Evolutionary conservation across 768 basidiomycete genomes (phyloP).

Genomic region (Termitomyces titanicus): DNA sequence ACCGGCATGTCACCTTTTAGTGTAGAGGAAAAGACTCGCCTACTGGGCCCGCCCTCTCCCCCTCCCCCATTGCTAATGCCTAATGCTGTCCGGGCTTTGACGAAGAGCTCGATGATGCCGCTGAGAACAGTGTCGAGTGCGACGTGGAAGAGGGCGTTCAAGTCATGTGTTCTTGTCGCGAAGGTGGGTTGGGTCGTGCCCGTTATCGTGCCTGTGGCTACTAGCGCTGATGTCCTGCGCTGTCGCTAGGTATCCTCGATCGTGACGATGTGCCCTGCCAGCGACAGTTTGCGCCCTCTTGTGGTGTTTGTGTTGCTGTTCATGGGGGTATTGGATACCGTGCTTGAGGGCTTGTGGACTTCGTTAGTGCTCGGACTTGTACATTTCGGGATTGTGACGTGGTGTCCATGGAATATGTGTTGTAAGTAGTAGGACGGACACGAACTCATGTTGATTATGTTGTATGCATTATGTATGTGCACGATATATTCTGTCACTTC

Average conservation of each 20-base stretch:
- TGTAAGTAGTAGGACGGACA: not conserved
- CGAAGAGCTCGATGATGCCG: not conserved
- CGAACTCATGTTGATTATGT: not conserved
- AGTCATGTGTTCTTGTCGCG: constrained; percentile 24
- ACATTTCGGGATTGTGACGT: constrained; percentile 16
- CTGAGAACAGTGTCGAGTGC: not conserved
- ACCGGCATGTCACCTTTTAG: not conserved
- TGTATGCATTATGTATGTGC: no score
- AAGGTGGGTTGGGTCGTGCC: constrained; percentile 18
- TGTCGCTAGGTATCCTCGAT: constrained; percentile 17
- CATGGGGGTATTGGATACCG: constrained; percentile 23
- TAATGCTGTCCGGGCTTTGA: not conserved
- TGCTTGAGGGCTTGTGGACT: constrained; percentile 20
- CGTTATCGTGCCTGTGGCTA: not conserved
- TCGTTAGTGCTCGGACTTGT: constrained; percentile 18
- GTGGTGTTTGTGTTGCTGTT: constrained; percentile 15
- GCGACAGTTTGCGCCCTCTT: not conserved
- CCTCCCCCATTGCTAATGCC: not conserved
- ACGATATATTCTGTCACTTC: not conserved
- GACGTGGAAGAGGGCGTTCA: constrained; percentile 17
- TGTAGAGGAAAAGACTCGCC: constrained; percentile 9
- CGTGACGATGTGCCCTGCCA: constrained; percentile 15
- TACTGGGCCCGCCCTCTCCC: constrained; percentile 16
- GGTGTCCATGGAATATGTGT: constrained; percentile 11
- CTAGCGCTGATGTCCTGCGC: not conserved